Base-by-base conservation (phyloP, 2,329 filamentous ascomycete genomes). In the Aspergillus awamori region DNA sequence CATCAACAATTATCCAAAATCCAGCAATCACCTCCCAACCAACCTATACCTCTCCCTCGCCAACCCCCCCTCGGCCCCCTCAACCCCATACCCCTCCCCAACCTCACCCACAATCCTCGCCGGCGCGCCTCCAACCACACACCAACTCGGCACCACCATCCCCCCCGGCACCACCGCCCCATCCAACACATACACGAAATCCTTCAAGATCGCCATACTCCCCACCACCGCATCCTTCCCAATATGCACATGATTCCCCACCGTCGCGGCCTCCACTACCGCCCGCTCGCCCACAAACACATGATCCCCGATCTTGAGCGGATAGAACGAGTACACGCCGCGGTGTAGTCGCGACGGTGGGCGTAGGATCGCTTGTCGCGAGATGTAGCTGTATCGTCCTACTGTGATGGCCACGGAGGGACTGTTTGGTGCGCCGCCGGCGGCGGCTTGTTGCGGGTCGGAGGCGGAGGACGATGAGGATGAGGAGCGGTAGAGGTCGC, bases 61-160 rank as follows among this genome's bases (percentile, higher is more conserved):
- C 73, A 80, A 67, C 11, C 77, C 77, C 20, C 78, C 79, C 64
- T 81, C 76, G 0, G 80, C 73, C 24, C 77, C 76, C 62, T 82
- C 69, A 70, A 77, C 71, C 66, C 78, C 79, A 77, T 82, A 78
- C 64, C 82, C 76, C 65, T 80, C 78, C 61, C 80, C 66, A 2
- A 96, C 84, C 79, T 96, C 92, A 1, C 91, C 92, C 4, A 96
- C 84, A 52, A 96, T 89, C 59, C 89, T 83, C 0, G 89, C 93
- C 1, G 93, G 93, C 72, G 86, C 82, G 0, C 93, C 93, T 0
- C 89, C 94, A n/a, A 99, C 93, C 58, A 98, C 86, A 58, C 89
- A 93, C 74, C 95, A 96, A 72, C 92, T 93, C 1, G 94, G 93
- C 58, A 98, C 90, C 24, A 98, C 92, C 88, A 96, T 96, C 63